Evolutionary conservation across 2,329 filamentous ascomycete genomes (phyloP).

Genomic region (Chaetomium strumarium): DNA sequence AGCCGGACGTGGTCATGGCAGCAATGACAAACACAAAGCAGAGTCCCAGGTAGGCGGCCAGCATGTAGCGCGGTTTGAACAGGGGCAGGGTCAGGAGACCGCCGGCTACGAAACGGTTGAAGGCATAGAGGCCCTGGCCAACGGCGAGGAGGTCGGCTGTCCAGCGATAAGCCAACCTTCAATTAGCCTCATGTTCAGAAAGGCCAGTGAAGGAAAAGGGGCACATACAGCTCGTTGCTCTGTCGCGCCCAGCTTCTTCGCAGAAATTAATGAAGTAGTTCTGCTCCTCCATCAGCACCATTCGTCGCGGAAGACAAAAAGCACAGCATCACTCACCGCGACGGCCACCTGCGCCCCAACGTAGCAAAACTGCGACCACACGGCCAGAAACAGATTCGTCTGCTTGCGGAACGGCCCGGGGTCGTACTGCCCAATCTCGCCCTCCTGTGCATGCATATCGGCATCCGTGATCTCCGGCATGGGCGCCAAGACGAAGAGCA

Average conservation of each 20-base stretch:
- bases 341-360: constrained; percentile 66
- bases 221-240: constrained; percentile 20
- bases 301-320: constrained; percentile 24
- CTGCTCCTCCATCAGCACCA: constrained; percentile 21
- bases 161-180: constrained; percentile 14
- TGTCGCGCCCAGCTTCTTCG: constrained; percentile 27
- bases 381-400: constrained; percentile 56
- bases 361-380: constrained; percentile 73
- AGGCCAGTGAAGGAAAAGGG: neutral
- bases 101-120: constrained; percentile 53
- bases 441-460: constrained; percentile 46
- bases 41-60: constrained; percentile 45
- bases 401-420: constrained; percentile 54
- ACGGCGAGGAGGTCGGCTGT: constrained; percentile 51
- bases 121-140: constrained; percentile 53
- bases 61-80: constrained; percentile 49
- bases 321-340: constrained; percentile 48
- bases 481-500: constrained; percentile 64
- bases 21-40: constrained; percentile 50
- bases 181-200: neutral
- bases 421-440: constrained; percentile 50
- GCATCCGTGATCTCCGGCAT: constrained; percentile 54
- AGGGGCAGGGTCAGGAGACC: constrained; percentile 46
- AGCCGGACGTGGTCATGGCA: constrained; percentile 39
- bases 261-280: constrained; percentile 50